Base-by-base conservation (phyloP, 306 rosid species). In the Bauhinia variegata region DNA sequence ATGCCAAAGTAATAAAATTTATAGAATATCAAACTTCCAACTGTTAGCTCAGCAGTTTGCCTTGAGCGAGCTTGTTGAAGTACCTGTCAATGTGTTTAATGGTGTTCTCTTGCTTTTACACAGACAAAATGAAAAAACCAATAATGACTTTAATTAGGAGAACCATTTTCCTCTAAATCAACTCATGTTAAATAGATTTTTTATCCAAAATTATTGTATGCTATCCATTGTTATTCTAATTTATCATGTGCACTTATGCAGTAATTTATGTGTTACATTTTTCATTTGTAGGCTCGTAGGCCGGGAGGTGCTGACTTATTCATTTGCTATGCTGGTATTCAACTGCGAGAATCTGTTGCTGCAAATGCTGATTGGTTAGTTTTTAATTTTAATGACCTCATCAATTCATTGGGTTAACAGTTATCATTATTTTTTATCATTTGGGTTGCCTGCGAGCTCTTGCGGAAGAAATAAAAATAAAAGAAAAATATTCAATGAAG, bases 231-330 rank as follows among this genome's bases (percentile, higher is more conserved):
- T 12, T 31, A 48, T 63, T 63, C 36, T 54, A 16, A 33, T 34
- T 14, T 33, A 41, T 13, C 54, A 41, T 37, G 28, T 23, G 28
- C 28, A 23, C n/a, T 23, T 23, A 11, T 36, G 55, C 13, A 42
- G 7, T 64, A 50, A 62, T 61, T 32, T 71, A 31, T 37, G 53
- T 61, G 30, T 13, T 61, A 12, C 48, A 42, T 51, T 50, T 23
- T 5, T 34, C 23, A 6, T 46, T 11, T 63, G 8, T 77, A 93
- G 97, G 97, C 95, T 41, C 87, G 95, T 30, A 74, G 75, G 74
- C 95, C 96, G 0, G 97, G 91, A 48, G 99, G 97, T 55, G 99
- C 99, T 4, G 90, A 93, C 71, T 5, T 86, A 82, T 93, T 88
- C 82, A 67, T 93, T 15, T 93, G 97, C 81, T 93, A 89, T 43